Percentiles rank a stretch among this genome's conserved stretches.
phyloP scores from a whole-genome alignment of 257 asterid species.

The Nicotiana knightiana region DNA sequence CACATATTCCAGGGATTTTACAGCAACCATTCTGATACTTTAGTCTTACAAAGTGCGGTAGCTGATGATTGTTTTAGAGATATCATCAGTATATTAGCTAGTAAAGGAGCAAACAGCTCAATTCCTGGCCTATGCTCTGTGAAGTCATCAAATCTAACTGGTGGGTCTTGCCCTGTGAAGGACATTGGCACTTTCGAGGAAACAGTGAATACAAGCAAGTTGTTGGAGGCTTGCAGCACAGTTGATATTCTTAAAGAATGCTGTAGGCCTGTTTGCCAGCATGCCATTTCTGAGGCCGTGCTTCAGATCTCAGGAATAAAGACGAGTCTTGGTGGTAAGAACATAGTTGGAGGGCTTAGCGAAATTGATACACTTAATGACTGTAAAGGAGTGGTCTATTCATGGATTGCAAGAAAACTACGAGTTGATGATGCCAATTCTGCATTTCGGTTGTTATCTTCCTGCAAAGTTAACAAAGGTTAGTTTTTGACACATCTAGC shows the following conservation, averaged over 20 bases:
- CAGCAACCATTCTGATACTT: slow-evolving; percentile 51
- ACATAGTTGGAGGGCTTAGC: slow-evolving; percentile 43
- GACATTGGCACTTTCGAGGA: slow-evolving; percentile 64
- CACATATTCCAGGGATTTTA: slow-evolving; percentile 89
- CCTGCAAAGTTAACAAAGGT: slow-evolving; percentile 99
- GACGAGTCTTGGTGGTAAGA: slow-evolving; percentile 43
- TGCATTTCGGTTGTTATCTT: slow-evolving; percentile 77
- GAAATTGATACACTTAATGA: slow-evolving; percentile 54
- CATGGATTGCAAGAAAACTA: slow-evolving; percentile 84
- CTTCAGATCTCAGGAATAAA: slow-evolving; percentile 60
- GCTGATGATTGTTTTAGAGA: slow-evolving; percentile 97
- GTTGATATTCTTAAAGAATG: slow-evolving; percentile 94
- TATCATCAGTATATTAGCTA: slow-evolving; percentile 85
- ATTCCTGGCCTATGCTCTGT: slow-evolving; percentile 66
- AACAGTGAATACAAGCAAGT: slow-evolving; percentile 74
- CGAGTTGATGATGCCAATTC: slow-evolving; percentile 62
- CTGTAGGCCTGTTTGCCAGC: slow-evolving; percentile 86
- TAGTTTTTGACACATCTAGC: slow-evolving; percentile 7
- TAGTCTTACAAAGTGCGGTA: slow-evolving; percentile 61
- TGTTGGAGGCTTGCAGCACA: slow-evolving; percentile 77
- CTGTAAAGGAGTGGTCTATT: slow-evolving; percentile 79
- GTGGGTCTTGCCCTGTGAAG: slow-evolving; percentile 97
- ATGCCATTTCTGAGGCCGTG: slow-evolving; percentile 81
- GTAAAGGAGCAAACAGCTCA: slow-evolving; percentile 90
- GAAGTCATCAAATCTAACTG: slow-evolving; percentile 74